A percentile compares a stretch with the other conserved stretches of the same genome.
Conservation (phyloP, 352 stramenopile genomes). For the Phytophthora ramorum region DNA sequence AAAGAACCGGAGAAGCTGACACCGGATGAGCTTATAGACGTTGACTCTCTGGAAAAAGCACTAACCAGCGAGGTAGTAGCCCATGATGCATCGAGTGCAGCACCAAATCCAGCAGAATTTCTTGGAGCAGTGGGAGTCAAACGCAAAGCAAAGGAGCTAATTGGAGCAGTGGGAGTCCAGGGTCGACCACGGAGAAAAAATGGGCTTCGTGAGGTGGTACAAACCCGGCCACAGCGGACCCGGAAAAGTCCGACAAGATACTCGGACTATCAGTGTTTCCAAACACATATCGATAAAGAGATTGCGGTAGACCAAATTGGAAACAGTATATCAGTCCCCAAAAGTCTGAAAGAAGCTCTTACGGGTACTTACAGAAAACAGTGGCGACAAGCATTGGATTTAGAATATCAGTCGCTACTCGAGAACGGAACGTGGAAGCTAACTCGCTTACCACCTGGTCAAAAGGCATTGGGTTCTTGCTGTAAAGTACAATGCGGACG, state of each 20-base stretch:
- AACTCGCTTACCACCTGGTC: background rate
- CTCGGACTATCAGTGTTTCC: conserved; percentile 5
- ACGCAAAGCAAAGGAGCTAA: too few species aligned
- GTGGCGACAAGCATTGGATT: background rate
- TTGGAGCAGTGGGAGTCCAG: too few species aligned
- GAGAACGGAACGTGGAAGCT: background rate
- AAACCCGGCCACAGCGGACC: background rate
- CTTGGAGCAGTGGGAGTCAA: too few species aligned
- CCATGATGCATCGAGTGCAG: too few species aligned
- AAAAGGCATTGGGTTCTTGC: conserved; percentile 11
- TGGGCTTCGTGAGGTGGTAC: too few species aligned
- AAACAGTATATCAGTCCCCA: background rate
- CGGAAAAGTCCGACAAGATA: background rate
- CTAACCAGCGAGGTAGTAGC: too few species aligned
- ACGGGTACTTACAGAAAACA: background rate
- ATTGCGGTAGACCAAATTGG: background rate
- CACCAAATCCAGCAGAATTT: too few species aligned
- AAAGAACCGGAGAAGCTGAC: too few species aligned
- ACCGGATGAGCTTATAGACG: too few species aligned
- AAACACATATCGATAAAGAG: conserved; percentile 14
- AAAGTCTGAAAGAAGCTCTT: background rate
- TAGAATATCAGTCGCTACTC: conserved; percentile 1
- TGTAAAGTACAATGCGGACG: too few species aligned
- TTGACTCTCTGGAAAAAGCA: too few species aligned
- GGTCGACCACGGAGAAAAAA: too few species aligned